Percentiles rank a stretch among this genome's conserved stretches.
Conservation (phyloP, 83 land plant genomes). For the Thuja plicata region DNA sequence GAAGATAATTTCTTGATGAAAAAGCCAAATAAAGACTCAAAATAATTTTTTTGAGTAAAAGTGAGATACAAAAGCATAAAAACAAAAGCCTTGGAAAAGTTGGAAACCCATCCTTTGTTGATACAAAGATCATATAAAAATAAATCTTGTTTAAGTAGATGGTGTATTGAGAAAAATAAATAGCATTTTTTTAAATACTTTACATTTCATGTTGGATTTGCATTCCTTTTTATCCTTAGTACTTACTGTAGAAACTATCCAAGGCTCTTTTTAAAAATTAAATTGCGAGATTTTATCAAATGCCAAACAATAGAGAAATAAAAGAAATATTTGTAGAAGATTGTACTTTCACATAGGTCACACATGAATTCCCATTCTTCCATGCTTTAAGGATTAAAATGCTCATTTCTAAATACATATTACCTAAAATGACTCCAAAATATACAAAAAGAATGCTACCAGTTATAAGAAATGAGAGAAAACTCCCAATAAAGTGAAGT, state of each 20-base stretch:
- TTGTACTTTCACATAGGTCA: slow-evolving; percentile 63
- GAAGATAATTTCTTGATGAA: not conserved
- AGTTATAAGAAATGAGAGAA: slow-evolving; percentile 74
- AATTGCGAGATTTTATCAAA: not conserved
- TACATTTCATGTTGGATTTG: not conserved
- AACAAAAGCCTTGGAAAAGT: not conserved
- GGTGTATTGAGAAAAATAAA: not conserved
- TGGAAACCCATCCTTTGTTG: not conserved
- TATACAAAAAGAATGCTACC: slow-evolving; percentile 80
- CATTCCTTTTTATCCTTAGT: not conserved
- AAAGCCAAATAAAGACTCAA: not conserved
- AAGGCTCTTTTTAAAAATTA: too few relatives aligned
- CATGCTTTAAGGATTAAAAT: slow-evolving; percentile 59
- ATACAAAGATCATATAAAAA: not conserved
- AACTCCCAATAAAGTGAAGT: slow-evolving; percentile 71
- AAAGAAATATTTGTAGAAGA: slow-evolving; percentile 43
- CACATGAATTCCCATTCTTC: slow-evolving; percentile 57
- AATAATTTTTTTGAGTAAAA: not conserved
- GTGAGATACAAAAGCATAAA: not conserved
- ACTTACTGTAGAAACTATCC: too few relatives aligned
- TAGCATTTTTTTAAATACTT: not conserved
- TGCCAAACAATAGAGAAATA: not conserved
- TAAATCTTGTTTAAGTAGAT: not conserved
- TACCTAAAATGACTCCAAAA: slow-evolving; percentile 89
- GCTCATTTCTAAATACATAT: slow-evolving; percentile 62